Evolutionary conservation across 192 early-diverging fungal genomes (phyloP).

Genomic region (Paraglomus brasilianum): DNA sequence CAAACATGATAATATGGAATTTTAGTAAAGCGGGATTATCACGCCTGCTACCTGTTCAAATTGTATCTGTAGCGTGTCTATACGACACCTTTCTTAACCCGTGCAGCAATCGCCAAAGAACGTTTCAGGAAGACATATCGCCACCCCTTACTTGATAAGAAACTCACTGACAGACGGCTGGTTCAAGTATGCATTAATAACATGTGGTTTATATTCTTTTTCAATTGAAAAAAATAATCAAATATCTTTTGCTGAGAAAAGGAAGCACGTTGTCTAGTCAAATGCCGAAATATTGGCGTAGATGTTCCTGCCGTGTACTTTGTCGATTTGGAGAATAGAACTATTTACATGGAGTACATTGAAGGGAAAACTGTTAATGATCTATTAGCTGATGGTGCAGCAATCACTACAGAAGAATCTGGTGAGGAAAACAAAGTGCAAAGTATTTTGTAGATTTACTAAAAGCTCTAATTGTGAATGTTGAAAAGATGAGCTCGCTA

Average conservation of each 20-base stretch:
- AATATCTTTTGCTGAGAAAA: conserved; percentile 31
- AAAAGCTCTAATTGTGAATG: too few relatives aligned
- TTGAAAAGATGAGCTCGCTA: conserved; percentile 46
- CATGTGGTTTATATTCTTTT: neutral
- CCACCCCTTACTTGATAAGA: conserved; percentile 86
- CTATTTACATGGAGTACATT: conserved; percentile 93
- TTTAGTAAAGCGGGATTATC: neutral
- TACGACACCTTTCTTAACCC: conserved; percentile 59
- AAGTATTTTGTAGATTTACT: too few relatives aligned
- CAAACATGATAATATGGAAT: neutral
- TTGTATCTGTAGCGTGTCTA: conserved; percentile 66
- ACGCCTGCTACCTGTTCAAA: neutral
- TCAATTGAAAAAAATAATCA: neutral
- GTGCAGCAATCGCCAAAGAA: conserved; percentile 80
- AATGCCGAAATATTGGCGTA: conserved; percentile 69
- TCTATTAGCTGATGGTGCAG: conserved; percentile 47
- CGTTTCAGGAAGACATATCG: conserved; percentile 91
- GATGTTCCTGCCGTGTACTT: conserved; percentile 81
- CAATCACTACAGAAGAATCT: conserved; percentile 9
- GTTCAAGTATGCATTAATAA: conserved; percentile 49
- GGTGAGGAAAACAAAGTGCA: too few relatives aligned
- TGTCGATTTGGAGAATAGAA: conserved; percentile 65
- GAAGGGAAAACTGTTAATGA: conserved; percentile 77
- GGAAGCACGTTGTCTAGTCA: conserved; percentile 81
- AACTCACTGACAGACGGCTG: conserved; percentile 73